phyloP scores from a whole-genome alignment of 495 filamentous ascomycete genomes.

The Neurospora sublineolata region DNA sequence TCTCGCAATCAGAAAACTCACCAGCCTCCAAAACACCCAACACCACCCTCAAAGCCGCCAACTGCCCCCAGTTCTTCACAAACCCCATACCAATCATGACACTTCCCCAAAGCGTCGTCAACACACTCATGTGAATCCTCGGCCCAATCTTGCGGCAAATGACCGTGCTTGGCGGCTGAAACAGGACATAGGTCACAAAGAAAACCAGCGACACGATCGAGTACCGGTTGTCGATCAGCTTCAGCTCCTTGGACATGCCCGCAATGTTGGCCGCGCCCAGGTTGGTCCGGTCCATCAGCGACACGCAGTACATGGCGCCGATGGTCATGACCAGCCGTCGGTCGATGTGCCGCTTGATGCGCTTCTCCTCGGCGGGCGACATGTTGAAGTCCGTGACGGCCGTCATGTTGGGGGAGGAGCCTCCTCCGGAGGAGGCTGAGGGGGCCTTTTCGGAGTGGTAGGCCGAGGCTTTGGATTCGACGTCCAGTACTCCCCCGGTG shows the following conservation, averaged over 20 bases:
- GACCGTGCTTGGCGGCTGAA: conserved; percentile 48
- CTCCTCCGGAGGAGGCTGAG: background rate
- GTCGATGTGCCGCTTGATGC: conserved; percentile 51
- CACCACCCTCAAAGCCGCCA: conserved; percentile 45
- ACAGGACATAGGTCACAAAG: conserved; percentile 54
- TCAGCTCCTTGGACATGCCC: conserved; percentile 46
- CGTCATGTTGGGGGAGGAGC: background rate
- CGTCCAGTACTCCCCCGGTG: background rate
- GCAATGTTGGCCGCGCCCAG: conserved; percentile 51
- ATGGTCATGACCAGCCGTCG: conserved; percentile 50
- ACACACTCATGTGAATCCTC: conserved; percentile 39
- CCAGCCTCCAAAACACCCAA: conserved; percentile 56
- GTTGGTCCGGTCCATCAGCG: conserved; percentile 60
- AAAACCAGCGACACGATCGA: conserved; percentile 51
- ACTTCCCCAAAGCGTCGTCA: conserved; percentile 39
- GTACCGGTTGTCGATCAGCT: conserved; percentile 34
- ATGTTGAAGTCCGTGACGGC: conserved; percentile 19
- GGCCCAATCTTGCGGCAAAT: conserved; percentile 51
- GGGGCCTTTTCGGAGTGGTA: background rate
- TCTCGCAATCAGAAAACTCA: too few relatives aligned
- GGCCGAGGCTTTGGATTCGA: background rate
- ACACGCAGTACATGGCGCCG: conserved; percentile 54
- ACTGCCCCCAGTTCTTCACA: conserved; percentile 33
- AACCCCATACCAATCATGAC: conserved; percentile 56
- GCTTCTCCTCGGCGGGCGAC: conserved; percentile 24